phyloP scores from a whole-genome alignment of 108 stramenopile genomes.

The Thalassiosira profunda region DNA sequence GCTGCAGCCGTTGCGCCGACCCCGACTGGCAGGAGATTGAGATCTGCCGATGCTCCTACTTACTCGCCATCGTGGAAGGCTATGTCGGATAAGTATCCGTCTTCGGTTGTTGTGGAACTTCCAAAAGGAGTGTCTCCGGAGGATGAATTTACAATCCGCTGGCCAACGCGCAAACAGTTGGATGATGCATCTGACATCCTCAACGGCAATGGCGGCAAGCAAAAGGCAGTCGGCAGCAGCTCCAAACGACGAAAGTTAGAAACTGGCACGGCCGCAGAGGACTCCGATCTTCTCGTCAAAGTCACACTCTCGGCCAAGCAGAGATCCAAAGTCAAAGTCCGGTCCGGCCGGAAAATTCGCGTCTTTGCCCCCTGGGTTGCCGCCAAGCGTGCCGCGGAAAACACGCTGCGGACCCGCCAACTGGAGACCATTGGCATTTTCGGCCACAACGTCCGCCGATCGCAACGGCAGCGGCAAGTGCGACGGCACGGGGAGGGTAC shows the following conservation, averaged over 20 bases:
- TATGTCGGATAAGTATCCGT: no score
- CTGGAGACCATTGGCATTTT: conserved; percentile 32
- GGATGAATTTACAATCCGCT: no score
- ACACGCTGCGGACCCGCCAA: conserved; percentile 25
- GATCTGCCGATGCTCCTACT: no score
- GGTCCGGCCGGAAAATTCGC: conserved; percentile 6
- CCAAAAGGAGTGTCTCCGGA: no score
- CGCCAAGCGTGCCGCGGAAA: conserved; percentile 16
- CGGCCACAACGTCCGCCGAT: conserved; percentile 15
- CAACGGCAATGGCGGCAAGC: background rate
- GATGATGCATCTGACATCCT: background rate
- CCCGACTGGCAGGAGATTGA: no score
- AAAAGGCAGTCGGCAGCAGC: background rate
- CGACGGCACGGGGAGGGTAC: conserved; percentile 40
- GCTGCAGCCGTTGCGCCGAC: no score
- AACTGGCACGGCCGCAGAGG: background rate
- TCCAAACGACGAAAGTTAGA: conserved; percentile 11
- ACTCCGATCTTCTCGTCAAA: conserved; percentile 11
- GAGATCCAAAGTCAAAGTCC: background rate
- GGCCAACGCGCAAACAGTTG: conserved; percentile 10
- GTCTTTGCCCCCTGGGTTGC: conserved; percentile 45
- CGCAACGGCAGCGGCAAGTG: conserved; percentile 5
- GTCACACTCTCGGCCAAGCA: conserved; percentile 9
- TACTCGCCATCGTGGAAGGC: no score
- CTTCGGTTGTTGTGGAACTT: no score